A percentile compares a stretch with the other conserved stretches of the same genome.
Conservation (phyloP, 1,284 basidiomycete genomes). For the Ganoderma boninense region DNA sequence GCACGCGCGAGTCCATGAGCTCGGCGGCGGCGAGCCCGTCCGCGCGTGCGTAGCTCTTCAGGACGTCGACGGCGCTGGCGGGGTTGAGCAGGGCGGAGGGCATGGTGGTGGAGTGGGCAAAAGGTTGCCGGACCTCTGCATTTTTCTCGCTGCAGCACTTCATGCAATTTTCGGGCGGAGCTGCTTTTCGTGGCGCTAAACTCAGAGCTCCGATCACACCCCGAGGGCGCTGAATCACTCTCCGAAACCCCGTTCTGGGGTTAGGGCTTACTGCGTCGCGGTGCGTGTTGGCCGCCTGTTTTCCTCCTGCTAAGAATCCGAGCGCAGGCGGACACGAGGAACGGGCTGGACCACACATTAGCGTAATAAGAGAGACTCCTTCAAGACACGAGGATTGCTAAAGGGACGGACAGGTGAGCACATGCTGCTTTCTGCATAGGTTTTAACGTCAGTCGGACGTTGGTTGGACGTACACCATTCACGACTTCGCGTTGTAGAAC, state of each 20-base stretch:
- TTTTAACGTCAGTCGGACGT: background rate
- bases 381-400: background rate
- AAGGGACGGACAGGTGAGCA: background rate
- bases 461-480: background rate
- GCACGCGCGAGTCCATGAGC: slow-evolving; percentile 89
- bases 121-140: slow-evolving; percentile 32
- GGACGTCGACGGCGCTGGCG: slow-evolving; percentile 73
- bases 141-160: slow-evolving; percentile 25
- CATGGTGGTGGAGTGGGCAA: slow-evolving; percentile 40
- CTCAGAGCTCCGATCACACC: background rate
- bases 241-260: slow-evolving; percentile 18
- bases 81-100: slow-evolving; percentile 59
- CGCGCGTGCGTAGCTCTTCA: slow-evolving; percentile 75
- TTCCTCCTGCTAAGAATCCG: background rate
- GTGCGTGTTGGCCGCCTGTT: background rate
- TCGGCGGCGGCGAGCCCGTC: slow-evolving; percentile 91
- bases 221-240: background rate
- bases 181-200: background rate
- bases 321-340: background rate
- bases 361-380: background rate
- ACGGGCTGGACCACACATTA: background rate
- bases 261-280: slow-evolving; percentile 4
- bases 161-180: slow-evolving; percentile 24
- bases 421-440: background rate
- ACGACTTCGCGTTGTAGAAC: background rate